Evolutionary conservation across 768 basidiomycete genomes (phyloP).

Genomic region (Wakefieldia striispora): DNA sequence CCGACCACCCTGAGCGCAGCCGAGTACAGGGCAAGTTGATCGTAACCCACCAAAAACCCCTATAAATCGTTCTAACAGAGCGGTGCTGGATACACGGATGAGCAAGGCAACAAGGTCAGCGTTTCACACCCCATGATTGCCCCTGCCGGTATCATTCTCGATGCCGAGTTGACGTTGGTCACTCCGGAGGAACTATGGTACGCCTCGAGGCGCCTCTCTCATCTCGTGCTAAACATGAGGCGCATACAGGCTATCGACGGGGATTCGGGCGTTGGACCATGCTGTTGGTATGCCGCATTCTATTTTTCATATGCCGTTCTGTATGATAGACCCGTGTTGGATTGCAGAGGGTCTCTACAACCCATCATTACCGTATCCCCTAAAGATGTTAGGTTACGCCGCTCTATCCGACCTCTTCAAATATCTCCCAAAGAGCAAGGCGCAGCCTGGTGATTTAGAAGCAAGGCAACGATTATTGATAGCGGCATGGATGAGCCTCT

Average conservation of each 20-base stretch:
- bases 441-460: constrained; percentile 52
- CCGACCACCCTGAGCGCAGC: constrained; percentile 82
- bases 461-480: constrained; percentile 66
- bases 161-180: constrained; percentile 67
- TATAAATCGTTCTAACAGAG: constrained; percentile 35
- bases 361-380: constrained; percentile 49
- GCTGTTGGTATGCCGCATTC: constrained; percentile 55
- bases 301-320: neutral
- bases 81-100: constrained; percentile 70
- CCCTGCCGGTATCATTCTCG: constrained; percentile 73
- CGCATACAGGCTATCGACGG: constrained; percentile 65
- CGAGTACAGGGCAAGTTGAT: constrained; percentile 57
- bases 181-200: constrained; percentile 79
- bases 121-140: constrained; percentile 56
- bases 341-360: constrained; percentile 56
- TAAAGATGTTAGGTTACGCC: constrained; percentile 63
- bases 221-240: constrained; percentile 13
- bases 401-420: constrained; percentile 72
- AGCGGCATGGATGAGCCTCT: constrained; percentile 80
- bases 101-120: constrained; percentile 59
- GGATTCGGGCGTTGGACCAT: constrained; percentile 77
- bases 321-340: neutral
- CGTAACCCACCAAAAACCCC: neutral
- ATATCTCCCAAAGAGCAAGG: constrained; percentile 65
- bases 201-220: constrained; percentile 6